Base-by-base conservation (phyloP, 768 basidiomycete genomes). In the Mycena olivaceomarginata region DNA sequence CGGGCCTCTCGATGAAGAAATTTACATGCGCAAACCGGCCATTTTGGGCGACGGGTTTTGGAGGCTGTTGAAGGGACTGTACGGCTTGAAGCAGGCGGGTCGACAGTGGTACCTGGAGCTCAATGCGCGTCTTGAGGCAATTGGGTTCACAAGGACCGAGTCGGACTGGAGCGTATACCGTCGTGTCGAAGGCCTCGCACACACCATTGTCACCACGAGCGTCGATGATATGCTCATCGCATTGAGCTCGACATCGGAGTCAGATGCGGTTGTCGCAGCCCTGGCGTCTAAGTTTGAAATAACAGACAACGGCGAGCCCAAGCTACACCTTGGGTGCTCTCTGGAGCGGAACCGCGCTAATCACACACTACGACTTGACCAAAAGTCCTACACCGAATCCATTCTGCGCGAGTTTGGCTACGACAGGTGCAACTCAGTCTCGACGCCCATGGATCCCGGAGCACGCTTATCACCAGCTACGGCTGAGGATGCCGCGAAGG, bases 201-300 rank as follows among this genome's bases (percentile, higher is more conserved):
- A 45, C 4, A 37, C 63, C 0, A 67, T 75, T 43, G 45, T 78
- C 22, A 56, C 67, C 10, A 74, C 73, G 4, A 74, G 73, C 37
- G 73, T 74, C 22, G 65, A 74, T 16, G 76, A 77, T 59, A 77
- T 77, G 76, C 70, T 77, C n/a, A 77, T 77, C 31, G 60, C 76
- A 4, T 77, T 71, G 10, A 67, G 6, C 0, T 67, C 66, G 12
- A 37, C 0, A 0, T 13, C 59, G 0, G 72, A 77, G 51, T 77
- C 76, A 1, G 76, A 77, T 18, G 48, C 66, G 0, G 76, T 77
- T 1, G 72, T 73, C 0, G 37, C 70, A 16, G 76, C 71, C 0
- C 25, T 77, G 16, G 59, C 67, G 0, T 62, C 76, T 9, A 59
- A 72, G 25, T 77, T 77, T 39, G 76, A 77, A 15, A 77, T 77